Evolutionary conservation across 1,284 basidiomycete species (phyloP).

Genomic region (Marasmius tenuissimus): DNA sequence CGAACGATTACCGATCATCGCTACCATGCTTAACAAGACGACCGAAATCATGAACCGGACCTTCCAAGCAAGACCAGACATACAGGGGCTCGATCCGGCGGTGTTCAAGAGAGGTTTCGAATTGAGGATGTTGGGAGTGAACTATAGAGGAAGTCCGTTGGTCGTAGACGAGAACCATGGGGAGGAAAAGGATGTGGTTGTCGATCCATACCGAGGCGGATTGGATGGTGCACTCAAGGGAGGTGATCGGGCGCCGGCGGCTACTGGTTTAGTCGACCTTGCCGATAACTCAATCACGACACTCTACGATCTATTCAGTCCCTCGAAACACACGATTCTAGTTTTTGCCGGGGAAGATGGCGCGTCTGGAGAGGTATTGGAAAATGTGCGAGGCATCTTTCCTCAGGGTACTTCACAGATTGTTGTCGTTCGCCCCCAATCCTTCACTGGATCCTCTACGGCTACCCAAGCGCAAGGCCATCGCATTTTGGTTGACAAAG

Average conservation of each 20-base stretch:
- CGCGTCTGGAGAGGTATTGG: not conserved
- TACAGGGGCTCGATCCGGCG: not conserved
- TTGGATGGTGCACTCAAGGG: slow-evolving; percentile 14
- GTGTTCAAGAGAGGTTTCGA: slow-evolving; percentile 13
- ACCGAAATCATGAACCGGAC: slow-evolving; percentile 12
- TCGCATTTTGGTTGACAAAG: not conserved
- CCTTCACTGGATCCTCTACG: not conserved
- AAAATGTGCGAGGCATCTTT: not conserved
- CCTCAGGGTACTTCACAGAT: not conserved
- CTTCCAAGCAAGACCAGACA: not conserved
- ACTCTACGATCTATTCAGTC: slow-evolving; percentile 25
- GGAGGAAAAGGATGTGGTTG: not conserved
- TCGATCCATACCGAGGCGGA: slow-evolving; percentile 13
- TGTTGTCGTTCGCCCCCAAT: not conserved
- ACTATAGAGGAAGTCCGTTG: slow-evolving; percentile 30
- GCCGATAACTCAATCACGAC: not conserved
- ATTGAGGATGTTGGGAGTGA: slow-evolving; percentile 32
- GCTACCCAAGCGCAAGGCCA: not conserved
- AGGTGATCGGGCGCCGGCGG: slow-evolving; percentile 27
- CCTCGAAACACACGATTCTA: slow-evolving; percentile 22
- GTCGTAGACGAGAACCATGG: slow-evolving; percentile 22
- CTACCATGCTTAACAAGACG: slow-evolving; percentile 25
- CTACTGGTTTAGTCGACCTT: slow-evolving; percentile 12
- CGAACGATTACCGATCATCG: slow-evolving; percentile 29
- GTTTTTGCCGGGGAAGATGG: slow-evolving; percentile 13